Base-by-base conservation (phyloP, 1,284 basidiomycete genomes). In the Pholiota adiposa region DNA sequence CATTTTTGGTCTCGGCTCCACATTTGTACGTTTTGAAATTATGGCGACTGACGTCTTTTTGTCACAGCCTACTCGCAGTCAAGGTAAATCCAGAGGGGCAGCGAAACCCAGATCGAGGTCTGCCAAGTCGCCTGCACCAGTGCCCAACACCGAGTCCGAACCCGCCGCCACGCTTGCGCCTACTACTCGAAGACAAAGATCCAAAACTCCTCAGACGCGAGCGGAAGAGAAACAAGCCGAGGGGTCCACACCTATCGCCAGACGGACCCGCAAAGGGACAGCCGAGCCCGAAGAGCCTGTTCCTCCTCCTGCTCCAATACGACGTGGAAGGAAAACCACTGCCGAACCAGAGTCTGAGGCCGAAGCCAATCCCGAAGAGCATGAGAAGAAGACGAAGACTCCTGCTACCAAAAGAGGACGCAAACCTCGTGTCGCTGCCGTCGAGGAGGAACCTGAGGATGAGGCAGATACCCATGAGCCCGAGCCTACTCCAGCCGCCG, bases 291-390 rank as follows among this genome's bases (percentile, higher is more conserved):
- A 64, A 43, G 63, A 64, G 6, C 38, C 56, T 21, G 23, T 54
- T 14, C 46, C 61, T 21, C 23, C 56, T 9, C 50, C 62, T 5
- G 48, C 62, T 8, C 57, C 67, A 40, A 53, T 66, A 2, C 61
- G 63, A 44, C 66, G 69, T n/a, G 67, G 69, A 21, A 68, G 69
- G 29, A 72, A 72, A 36, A 62, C 63, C 2, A 59, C 61, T 19
- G 64, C 61, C 14, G 64, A 71, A 29, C 58, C 65, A 7, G 65
- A 66, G 29, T 57, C 54, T 14, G 66, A 67, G 36, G 21, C 34
- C 16, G 59, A 56, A 16, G 59, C 50, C 14, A 55, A 63, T 2
- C 31, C 49, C 9, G 50, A 46, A n/a, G 56, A 64, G 44, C 63
- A 59, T 43, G 58, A 48, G 54, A 64, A 59, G 23, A 48, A 48